A percentile compares a stretch with the other conserved stretches of the same genome.
Evolutionary conservation across 352 stramenopile species (phyloP).

Genomic region (Globisporangium paroecandrum): DNA sequence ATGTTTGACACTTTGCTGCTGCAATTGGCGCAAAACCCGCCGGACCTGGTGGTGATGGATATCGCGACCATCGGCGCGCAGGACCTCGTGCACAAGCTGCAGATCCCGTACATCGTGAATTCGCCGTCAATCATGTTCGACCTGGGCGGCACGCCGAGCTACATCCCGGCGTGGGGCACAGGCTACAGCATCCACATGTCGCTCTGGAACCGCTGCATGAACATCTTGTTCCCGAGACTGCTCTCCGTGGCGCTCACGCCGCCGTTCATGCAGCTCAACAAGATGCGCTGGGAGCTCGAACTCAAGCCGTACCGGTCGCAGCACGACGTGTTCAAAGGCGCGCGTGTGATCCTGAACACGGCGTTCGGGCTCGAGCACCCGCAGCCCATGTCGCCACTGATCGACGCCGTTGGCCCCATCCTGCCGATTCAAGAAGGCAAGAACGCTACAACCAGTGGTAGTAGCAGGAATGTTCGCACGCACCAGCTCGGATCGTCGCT

Average conservation of each 20-base stretch:
- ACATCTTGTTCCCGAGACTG: constrained; percentile 84
- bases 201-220: constrained; percentile 87
- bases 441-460: not conserved
- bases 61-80: constrained; percentile 80
- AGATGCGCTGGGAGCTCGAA: constrained; percentile 74
- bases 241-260: constrained; percentile 84
- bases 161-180: constrained; percentile 83
- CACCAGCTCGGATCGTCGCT: constrained; percentile 20
- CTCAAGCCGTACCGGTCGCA: constrained; percentile 76
- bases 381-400: constrained; percentile 68
- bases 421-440: constrained; percentile 27
- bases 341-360: constrained; percentile 86
- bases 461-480: constrained; percentile 8
- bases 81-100: constrained; percentile 73
- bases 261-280: constrained; percentile 88
- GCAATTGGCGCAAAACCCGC: constrained; percentile 33
- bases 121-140: constrained; percentile 86
- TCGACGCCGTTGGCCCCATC: constrained; percentile 76
- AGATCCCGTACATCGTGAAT: constrained; percentile 77
- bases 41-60: constrained; percentile 77
- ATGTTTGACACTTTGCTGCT: constrained; percentile 77
- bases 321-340: constrained; percentile 86
- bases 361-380: constrained; percentile 83
- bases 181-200: constrained; percentile 82
- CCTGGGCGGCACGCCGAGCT: constrained; percentile 61